Evolutionary conservation across 2,329 filamentous ascomycete genomes (phyloP).

Genomic region (Colletotrichum coccodes): DNA sequence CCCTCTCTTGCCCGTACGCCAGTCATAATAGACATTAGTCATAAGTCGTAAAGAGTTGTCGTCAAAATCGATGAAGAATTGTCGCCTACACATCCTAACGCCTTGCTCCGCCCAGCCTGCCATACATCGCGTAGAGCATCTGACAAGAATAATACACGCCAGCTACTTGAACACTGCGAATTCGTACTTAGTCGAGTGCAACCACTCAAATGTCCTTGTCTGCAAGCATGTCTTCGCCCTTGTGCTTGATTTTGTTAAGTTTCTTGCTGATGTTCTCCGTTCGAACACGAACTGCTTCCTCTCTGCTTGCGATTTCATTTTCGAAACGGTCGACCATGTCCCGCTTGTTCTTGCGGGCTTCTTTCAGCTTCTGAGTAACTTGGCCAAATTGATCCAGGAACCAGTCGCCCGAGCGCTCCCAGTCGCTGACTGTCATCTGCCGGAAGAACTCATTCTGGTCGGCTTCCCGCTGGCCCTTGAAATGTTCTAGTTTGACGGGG

Average conservation of each 20-base stretch:
- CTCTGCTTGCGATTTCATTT: constrained; percentile 62
- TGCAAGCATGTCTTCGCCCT: constrained; percentile 66
- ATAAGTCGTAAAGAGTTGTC: constrained; percentile 31
- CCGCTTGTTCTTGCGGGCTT: constrained; percentile 61
- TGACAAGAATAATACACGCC: background rate
- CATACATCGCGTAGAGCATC: background rate
- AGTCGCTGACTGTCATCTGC: constrained; percentile 64
- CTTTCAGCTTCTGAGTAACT: constrained; percentile 58
- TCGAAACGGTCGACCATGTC: constrained; percentile 62
- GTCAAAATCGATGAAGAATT: constrained; percentile 24
- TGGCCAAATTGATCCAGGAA: constrained; percentile 64
- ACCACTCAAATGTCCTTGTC: constrained; percentile 47
- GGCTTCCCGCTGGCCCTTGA: constrained; percentile 54
- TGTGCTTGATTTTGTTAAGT: constrained; percentile 63
- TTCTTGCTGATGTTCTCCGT: constrained; percentile 65
- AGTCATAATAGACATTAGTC: constrained; percentile 14
- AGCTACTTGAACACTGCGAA: background rate
- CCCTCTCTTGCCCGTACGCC: background rate
- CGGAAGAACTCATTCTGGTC: constrained; percentile 63
- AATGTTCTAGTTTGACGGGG: constrained; percentile 60
- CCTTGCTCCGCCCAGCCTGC: background rate
- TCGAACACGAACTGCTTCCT: constrained; percentile 63
- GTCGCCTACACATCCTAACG: constrained; percentile 7
- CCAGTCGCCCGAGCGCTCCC: constrained; percentile 70
- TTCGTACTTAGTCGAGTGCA: background rate